Evolutionary conservation across 345 rosid species (phyloP).

Genomic region (Eucalyptus lansdowneana): DNA sequence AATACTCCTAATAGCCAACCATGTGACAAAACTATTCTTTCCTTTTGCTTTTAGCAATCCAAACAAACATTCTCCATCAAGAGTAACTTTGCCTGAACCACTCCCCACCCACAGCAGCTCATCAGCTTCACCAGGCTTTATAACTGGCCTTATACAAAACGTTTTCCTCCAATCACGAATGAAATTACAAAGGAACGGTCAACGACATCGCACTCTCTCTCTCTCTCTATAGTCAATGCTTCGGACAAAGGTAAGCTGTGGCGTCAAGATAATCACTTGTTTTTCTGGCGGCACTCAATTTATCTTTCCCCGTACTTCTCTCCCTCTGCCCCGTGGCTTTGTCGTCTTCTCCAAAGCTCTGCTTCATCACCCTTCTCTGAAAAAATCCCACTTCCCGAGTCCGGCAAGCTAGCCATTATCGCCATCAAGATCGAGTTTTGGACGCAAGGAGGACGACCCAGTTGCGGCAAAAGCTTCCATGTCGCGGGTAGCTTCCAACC

Average conservation of each 20-base stretch:
- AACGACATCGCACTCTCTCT: neutral
- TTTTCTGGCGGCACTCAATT: neutral
- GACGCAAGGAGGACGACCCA: neutral
- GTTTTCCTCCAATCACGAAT: neutral
- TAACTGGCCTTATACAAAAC: neutral
- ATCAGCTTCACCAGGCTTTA: neutral
- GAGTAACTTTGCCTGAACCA: neutral
- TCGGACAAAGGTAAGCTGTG: neutral
- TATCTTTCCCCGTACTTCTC: neutral
- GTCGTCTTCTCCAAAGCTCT: neutral
- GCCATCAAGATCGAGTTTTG: neutral
- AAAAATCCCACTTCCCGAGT: neutral
- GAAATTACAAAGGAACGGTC: neutral
- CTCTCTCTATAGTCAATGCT: neutral
- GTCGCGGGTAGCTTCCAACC: slow-evolving; percentile 26
- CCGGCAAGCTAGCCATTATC: neutral
- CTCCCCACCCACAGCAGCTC: neutral
- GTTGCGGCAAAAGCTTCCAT: neutral
- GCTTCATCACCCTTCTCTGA: neutral
- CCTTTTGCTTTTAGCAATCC: neutral
- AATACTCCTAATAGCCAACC: neutral
- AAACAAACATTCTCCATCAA: neutral
- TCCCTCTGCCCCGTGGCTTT: neutral
- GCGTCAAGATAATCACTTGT: neutral
- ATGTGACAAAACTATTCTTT: neutral